Evolutionary conservation across 805 yeast species (phyloP).

Genomic region (Diddensiella santjacobensis): DNA sequence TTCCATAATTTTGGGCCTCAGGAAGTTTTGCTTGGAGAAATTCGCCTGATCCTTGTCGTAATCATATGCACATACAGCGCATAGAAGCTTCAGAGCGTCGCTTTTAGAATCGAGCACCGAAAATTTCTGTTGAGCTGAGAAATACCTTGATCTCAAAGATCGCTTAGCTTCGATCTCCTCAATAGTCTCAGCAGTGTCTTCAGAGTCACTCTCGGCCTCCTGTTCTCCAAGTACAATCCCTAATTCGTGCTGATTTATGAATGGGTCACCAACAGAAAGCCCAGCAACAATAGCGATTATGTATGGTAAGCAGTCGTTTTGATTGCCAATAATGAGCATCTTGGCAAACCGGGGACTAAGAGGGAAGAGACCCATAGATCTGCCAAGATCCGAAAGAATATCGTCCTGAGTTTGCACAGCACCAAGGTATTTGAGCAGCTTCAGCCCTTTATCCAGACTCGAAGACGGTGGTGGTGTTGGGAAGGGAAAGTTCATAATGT

Average conservation of each 20-base stretch:
- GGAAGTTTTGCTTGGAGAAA: slow-evolving; percentile 59
- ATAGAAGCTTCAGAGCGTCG: slow-evolving; percentile 70
- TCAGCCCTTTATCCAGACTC: slow-evolving; percentile 62
- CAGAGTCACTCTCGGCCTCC: slow-evolving; percentile 25
- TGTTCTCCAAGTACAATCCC: slow-evolving; percentile 45
- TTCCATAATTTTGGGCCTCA: slow-evolving; percentile 77
- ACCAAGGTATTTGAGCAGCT: slow-evolving; percentile 65
- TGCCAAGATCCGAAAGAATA: slow-evolving; percentile 72
- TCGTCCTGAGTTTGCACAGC: slow-evolving; percentile 57
- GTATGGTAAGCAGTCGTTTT: slow-evolving; percentile 78
- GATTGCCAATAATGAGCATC: slow-evolving; percentile 83
- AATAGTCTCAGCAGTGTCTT: slow-evolving; percentile 27
- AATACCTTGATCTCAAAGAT: slow-evolving; percentile 47
- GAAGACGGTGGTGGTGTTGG: slow-evolving; percentile 83
- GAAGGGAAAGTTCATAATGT: slow-evolving; percentile 87
- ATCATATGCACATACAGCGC: slow-evolving; percentile 85
- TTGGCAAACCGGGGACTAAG: slow-evolving; percentile 90
- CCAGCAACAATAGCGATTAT: slow-evolving; percentile 91
- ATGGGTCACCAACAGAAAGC: slow-evolving; percentile 90
- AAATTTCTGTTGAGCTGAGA: slow-evolving; percentile 57
- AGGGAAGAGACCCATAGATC: slow-evolving; percentile 85
- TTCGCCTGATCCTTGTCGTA: slow-evolving; percentile 45
- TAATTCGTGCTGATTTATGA: slow-evolving; percentile 67
- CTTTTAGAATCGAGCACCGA: slow-evolving; percentile 65
- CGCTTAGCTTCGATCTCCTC: slow-evolving; percentile 40